phyloP scores from a whole-genome alignment of 768 basidiomycete genomes.

The Tylopilus sp. region DNA sequence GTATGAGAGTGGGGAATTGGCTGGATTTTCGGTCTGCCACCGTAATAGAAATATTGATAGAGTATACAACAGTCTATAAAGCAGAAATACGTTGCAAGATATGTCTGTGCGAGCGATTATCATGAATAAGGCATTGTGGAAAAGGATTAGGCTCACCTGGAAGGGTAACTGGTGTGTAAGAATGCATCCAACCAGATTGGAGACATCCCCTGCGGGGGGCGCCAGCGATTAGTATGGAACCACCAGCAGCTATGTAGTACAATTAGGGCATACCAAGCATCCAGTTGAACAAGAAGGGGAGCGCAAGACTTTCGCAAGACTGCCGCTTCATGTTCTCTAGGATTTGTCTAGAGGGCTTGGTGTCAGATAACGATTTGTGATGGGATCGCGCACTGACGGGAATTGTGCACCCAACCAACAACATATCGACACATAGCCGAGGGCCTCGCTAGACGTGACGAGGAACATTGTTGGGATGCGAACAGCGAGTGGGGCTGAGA shows the following conservation, averaged over 20 bases:
- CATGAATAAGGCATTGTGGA: slow-evolving; percentile 3
- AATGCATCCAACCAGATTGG: slow-evolving; percentile 88
- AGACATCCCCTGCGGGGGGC: slow-evolving; percentile 68
- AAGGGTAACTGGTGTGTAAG: slow-evolving; percentile 93
- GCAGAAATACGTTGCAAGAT: slow-evolving; percentile 90
- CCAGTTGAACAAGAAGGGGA: slow-evolving; percentile 95
- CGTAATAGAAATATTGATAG: slow-evolving; percentile 80
- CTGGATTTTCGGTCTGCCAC: slow-evolving; percentile 34
- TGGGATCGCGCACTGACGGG: slow-evolving; percentile 55
- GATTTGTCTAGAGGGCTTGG: slow-evolving; percentile 57
- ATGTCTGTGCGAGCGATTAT: slow-evolving; percentile 51
- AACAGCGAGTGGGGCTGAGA: not conserved
- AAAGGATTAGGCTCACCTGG: slow-evolving; percentile 57
- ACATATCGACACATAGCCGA: slow-evolving; percentile 69
- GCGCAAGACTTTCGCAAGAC: slow-evolving; percentile 86
- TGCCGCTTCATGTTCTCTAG: slow-evolving; percentile 70
- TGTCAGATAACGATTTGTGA: slow-evolving; percentile 11
- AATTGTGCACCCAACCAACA: slow-evolving; percentile 89
- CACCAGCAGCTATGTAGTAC: slow-evolving; percentile 1
- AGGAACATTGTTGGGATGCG: slow-evolving; percentile 14
- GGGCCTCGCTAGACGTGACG: slow-evolving; percentile 49
- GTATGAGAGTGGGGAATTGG: slow-evolving; percentile 34
- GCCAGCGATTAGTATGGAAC: slow-evolving; percentile 4
- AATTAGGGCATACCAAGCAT: slow-evolving; percentile 62
- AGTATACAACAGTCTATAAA: slow-evolving; percentile 75